Conservation (phyloP, 1,139 yeast species). For the Taphrina deformans region DNA sequence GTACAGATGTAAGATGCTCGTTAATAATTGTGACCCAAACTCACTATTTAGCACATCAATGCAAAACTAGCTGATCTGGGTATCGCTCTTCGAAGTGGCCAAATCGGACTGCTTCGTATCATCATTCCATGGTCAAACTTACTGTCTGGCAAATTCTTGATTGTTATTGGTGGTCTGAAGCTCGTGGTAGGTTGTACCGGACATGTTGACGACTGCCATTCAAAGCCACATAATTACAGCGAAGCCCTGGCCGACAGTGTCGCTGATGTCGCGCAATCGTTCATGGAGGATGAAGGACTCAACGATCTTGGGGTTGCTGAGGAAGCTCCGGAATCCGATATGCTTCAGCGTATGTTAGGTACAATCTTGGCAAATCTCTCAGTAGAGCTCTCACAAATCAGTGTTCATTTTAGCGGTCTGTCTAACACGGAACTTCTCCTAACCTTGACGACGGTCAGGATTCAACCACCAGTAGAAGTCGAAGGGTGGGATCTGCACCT, state of each 20-base stretch:
- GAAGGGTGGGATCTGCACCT: neutral
- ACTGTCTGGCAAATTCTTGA: slow-evolving; percentile 7
- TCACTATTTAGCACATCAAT: slow-evolving; percentile 4
- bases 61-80: slow-evolving; percentile 1
- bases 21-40: neutral
- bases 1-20: slow-evolving; percentile 3
- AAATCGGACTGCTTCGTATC: slow-evolving; percentile 2
- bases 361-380: slow-evolving; percentile 1
- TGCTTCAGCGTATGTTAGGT: slow-evolving; percentile 13
- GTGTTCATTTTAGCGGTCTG: neutral
- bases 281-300: slow-evolving; percentile 5
- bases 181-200: neutral
- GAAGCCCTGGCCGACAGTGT: neutral
- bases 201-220: neutral
- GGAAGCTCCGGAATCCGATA: slow-evolving; percentile 12
- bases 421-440: neutral
- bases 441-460: neutral
- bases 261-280: slow-evolving; percentile 8
- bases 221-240: neutral
- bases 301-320: slow-evolving; percentile 18
- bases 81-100: slow-evolving; percentile 2
- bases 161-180: slow-evolving; percentile 3
- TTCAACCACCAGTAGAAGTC: neutral
- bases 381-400: neutral
- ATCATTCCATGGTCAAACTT: slow-evolving; percentile 24